A percentile compares a stretch with the other conserved stretches of the same genome.
Conservation (phyloP, 768 basidiomycete genomes). For the Suillus cothurnatus region DNA sequence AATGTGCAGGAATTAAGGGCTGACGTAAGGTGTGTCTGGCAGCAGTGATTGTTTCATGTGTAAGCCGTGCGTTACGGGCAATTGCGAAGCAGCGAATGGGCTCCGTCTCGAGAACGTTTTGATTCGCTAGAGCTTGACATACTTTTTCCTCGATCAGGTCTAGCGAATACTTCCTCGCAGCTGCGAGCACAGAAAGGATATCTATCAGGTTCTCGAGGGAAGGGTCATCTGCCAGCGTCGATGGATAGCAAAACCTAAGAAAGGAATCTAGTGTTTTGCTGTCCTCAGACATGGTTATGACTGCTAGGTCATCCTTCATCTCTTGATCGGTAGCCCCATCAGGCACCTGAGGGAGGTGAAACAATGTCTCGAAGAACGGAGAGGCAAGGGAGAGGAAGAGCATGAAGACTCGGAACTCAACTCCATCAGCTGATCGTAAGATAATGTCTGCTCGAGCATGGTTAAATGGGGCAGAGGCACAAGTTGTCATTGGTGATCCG, state of each 20-base stretch:
- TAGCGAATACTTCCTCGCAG: background rate
- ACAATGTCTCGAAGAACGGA: conserved; percentile 36
- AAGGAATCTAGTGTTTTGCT: background rate
- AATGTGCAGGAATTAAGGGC: background rate
- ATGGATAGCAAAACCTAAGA: conserved; percentile 1
- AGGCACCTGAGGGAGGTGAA: conserved; percentile 12
- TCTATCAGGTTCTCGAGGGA: background rate
- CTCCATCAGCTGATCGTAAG: conserved; percentile 28
- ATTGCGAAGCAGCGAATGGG: background rate
- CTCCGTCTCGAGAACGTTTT: background rate
- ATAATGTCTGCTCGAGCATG: conserved; percentile 28
- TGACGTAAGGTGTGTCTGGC: background rate
- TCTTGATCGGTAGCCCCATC: conserved; percentile 1
- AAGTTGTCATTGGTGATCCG: background rate
- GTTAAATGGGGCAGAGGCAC: conserved; percentile 24
- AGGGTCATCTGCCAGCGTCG: background rate
- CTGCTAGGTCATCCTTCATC: background rate
- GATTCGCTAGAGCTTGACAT: background rate
- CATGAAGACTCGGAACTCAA: conserved; percentile 37
- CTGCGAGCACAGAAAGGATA: background rate
- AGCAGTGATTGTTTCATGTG: background rate
- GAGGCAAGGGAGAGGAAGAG: conserved; percentile 38
- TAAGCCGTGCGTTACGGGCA: background rate
- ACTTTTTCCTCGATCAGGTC: conserved; percentile 1
- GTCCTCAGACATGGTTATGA: background rate